Evolutionary conservation across 163 green algal species (phyloP), one percentile per base, ranked within the genome.

Genomic region (Smithsoniella earleae): DNA sequence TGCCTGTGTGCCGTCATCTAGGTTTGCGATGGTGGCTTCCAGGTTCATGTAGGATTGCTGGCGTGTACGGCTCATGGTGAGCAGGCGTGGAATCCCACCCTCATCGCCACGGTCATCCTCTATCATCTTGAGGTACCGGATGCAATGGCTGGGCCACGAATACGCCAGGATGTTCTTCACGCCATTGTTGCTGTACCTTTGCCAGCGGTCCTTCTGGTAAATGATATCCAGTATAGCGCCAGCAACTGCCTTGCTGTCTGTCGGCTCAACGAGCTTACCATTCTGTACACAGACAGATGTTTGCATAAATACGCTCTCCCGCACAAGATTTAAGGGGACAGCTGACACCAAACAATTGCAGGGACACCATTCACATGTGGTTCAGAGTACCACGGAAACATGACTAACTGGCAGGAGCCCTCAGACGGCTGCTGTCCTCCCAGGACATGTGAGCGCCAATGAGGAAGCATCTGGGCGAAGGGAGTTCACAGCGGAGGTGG

Each of bases 141-240:
- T 83, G 81, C 89, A 95, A 81, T 98, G 92, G 44, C 82, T 83
- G 34, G 85, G 85, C 92, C 92, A 98, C 36, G 82, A 90, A 87
- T 98, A 98, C 16, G 88, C 85, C 58, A 91, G 85, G 78, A 97
- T 96, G 86, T 96, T 95, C 49, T 80, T 74, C 3, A 93, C 81
- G 10, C 86, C 86, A 37, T 81, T 85, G 43, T 43, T 62, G 18
- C 64, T 76, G 78, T 79, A 88, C 13, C 84, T 62, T 27, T 86
- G 77, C 87, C 86, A 92, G 34, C 77, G 30, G 5, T 75, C 64
- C 0, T 74, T 77, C n/a, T 82, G 63, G 1, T 77, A 85, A 54
- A 92, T 72, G 34, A 94, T 89, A 8, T 81, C 76, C n/a, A 94
- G 66, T 33, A 93, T 74, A 25, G 86, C 87, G 13, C 81, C 66